phyloP scores from a whole-genome alignment of 345 rosid species.

The Eucalyptus pauciflora region DNA sequence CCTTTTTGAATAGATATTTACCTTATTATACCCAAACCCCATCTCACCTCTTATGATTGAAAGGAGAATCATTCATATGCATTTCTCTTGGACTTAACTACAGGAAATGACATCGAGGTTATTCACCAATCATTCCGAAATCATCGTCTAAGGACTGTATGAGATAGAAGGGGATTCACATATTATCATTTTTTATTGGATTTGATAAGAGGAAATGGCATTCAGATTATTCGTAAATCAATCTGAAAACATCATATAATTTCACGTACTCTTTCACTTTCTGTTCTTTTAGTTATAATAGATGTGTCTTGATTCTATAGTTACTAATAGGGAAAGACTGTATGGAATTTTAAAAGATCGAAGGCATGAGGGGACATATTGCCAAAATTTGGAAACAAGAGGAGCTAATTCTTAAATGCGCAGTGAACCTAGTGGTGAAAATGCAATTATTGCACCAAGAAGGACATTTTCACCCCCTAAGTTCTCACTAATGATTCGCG shows the following conservation, averaged over 20 bases:
- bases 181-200: background rate
- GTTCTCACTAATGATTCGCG: background rate
- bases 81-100: too few relatives aligned
- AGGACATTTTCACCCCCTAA: background rate
- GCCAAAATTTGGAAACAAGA: background rate
- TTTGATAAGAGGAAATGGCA: background rate
- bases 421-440: background rate
- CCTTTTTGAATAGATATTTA: too few relatives aligned
- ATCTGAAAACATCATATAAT: background rate
- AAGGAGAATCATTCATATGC: too few relatives aligned
- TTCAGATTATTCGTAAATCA: too few relatives aligned
- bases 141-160: background rate
- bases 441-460: background rate
- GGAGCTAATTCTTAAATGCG: background rate
- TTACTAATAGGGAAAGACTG: background rate
- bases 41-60: too few relatives aligned
- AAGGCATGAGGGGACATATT: background rate
- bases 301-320: background rate
- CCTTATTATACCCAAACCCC: too few relatives aligned
- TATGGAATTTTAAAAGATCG: background rate
- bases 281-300: too few relatives aligned
- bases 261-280: background rate
- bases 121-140: background rate
- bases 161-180: background rate
- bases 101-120: background rate